Base-by-base conservation (phyloP, 2,329 filamentous ascomycete genomes). In the Claviceps humidiphila region DNA sequence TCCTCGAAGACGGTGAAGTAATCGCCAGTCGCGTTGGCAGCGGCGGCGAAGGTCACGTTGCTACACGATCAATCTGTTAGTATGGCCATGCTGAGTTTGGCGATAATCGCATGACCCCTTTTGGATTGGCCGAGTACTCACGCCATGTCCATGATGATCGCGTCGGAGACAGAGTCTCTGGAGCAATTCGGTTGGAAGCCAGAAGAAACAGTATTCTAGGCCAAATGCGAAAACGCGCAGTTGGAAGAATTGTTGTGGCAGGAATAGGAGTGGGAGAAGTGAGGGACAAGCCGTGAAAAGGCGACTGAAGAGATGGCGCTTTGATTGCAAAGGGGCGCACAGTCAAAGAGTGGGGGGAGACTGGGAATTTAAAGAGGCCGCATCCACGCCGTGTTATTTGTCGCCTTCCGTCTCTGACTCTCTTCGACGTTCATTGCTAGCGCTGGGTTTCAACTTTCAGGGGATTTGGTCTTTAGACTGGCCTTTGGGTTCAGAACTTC, bases 1-100 rank as follows among this genome's bases (percentile, higher is more conserved):
- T 83, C 78, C 57, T 82, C 77, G 62, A 81, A 75, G 57, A 84
- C 77, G 59, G 68, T 71, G 42, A 78, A 69, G 64, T 80, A 81
- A 59, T 73, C 71, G 55, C 71, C 67, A 45, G 73, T 71, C 58
- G 73, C 68, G 67, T 72, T 75, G 52, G 76, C 67, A 56, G 67
- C 66, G 55, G 68, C 66, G 55, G 73, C 65, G 54, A 66, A 60
- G 54, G 77, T 80, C 59, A 74, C 68, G 66, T 79, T 80, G 54
- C 75, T 77, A 55, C 63, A 66, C 57, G 54, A 59, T 52, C 39
- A 43, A 45, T 16, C 24, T 24, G 44, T 55, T 46, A 53, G 48
- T 5, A 44, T 49, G 47, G 49, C 34, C 49, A 38, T 34, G 5
- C 3, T n/a, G 9, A 16, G 5, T 20, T 17, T 51, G 11, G 51